Conservation (phyloP, 1,284 basidiomycete species). For the Sporisorium reilianum region DNA sequence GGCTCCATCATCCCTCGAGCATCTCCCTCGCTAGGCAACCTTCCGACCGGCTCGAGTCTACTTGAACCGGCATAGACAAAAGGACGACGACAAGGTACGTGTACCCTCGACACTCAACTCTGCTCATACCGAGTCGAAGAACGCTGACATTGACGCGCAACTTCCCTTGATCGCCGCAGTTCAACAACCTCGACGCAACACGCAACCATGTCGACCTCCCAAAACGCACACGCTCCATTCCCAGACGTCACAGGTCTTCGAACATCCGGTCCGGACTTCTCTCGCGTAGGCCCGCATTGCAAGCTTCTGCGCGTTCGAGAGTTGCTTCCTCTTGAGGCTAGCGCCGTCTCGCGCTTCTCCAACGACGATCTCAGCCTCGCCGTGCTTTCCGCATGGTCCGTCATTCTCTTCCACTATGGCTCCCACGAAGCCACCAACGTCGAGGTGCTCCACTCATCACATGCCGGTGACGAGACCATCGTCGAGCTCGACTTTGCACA, state of each 20-base stretch:
- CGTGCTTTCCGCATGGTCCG: constrained; percentile 43
- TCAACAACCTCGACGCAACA: background rate
- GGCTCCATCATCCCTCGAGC: background rate
- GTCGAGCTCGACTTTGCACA: constrained; percentile 45
- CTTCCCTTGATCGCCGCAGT: background rate
- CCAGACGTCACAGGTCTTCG: constrained; percentile 65
- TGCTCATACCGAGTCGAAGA: background rate
- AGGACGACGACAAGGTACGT: constrained; percentile 3
- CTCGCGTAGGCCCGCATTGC: constrained; percentile 35
- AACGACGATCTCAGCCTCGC: constrained; percentile 27
- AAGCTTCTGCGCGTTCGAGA: constrained; percentile 27
- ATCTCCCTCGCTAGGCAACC: background rate
- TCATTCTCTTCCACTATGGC: constrained; percentile 46
- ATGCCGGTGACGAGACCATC: constrained; percentile 16
- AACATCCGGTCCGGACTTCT: constrained; percentile 46
- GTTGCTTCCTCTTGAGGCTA: constrained; percentile 10
- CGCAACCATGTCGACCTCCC: constrained; percentile 19
- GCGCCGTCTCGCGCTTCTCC: constrained; percentile 13
- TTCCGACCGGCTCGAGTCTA: background rate
- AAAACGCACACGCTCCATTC: constrained; percentile 55
- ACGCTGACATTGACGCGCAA: background rate
- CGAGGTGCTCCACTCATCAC: constrained; percentile 27
- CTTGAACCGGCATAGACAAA: background rate
- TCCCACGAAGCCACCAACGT: constrained; percentile 46
- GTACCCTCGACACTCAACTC: background rate